A percentile compares a stretch with the other conserved stretches of the same genome.
phyloP scores from a whole-genome alignment of 768 basidiomycete genomes.

The Pleurotus djamor region DNA sequence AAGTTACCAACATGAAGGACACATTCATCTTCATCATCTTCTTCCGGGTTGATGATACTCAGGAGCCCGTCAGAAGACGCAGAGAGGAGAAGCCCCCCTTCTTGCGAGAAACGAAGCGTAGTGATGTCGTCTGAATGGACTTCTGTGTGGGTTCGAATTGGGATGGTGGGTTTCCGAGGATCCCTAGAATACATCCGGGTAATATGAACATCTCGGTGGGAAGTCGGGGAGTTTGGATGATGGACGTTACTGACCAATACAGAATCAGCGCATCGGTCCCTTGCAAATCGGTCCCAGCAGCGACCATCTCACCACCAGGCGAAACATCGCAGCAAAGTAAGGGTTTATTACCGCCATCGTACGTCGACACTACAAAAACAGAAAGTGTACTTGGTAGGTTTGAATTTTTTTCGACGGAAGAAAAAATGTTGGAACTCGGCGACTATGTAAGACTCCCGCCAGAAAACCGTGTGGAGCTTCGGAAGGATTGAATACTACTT shows the following conservation, averaged over 20 bases:
- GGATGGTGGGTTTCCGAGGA: slow-evolving; percentile 70
- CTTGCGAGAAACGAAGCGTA: slow-evolving; percentile 55
- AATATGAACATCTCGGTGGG: not conserved
- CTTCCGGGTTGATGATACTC: slow-evolving; percentile 64
- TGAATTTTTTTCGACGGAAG: not conserved
- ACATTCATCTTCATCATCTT: slow-evolving; percentile 88
- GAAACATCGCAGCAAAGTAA: slow-evolving; percentile 74
- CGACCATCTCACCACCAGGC: slow-evolving; percentile 66
- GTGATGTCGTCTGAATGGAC: slow-evolving; percentile 96
- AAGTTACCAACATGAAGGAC: slow-evolving; percentile 80
- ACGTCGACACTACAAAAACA: slow-evolving; percentile 34
- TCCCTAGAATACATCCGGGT: slow-evolving; percentile 53
- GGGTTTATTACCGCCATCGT: slow-evolving; percentile 25
- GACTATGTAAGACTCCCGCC: not conserved
- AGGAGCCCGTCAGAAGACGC: slow-evolving; percentile 85
- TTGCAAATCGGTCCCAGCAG: slow-evolving; percentile 80
- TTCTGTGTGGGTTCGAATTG: slow-evolving; percentile 73
- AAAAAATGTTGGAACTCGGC: not conserved
- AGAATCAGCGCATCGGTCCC: slow-evolving; percentile 80
- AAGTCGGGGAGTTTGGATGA: not conserved
- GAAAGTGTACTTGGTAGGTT: not conserved
- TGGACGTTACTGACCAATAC: slow-evolving; percentile 64
- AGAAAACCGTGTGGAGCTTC: slow-evolving; percentile 32
- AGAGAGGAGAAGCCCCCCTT: slow-evolving; percentile 57
- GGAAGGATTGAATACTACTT: slow-evolving; percentile 16